Base-by-base conservation (phyloP, 495 filamentous ascomycete species). In the Hypoxylon cercidicola region DNA sequence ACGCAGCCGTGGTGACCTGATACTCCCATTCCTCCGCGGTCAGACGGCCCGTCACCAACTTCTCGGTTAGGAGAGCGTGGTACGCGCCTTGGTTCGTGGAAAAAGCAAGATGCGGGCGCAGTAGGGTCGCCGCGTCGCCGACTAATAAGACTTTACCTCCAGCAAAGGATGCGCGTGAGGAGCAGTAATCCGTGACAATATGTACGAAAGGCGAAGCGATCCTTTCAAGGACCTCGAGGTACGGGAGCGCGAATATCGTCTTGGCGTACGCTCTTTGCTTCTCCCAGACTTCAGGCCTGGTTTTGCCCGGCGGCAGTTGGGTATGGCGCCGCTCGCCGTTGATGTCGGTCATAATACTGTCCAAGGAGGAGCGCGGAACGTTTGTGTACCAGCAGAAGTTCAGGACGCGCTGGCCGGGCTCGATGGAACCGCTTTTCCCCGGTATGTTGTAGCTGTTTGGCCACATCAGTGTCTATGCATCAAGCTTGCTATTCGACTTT, bases 381-480 rank as follows among this genome's bases (percentile, higher is more conserved):
- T 84, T 85, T 49, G 67, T 73, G 64, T 85, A 85, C 75, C 81
- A 87, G 35, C 83, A 81, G 57, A 77, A 82, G 62, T 84, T 87
- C 40, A 84, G 70, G 12, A 81, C 72, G 6, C 81, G 74, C 12
- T 78, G 37, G 11, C 78, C 79, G 0, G 72, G 69, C 30, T 78
- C 66, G 8, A 81, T 67, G 5, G 74, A 72, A 13, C 80, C 79
- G 35, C 78, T 66, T 32, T 71, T 44, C 10, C 81, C 83, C 0
- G 82, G 79, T 30, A 85, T 85, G 16, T 78, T 72, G 59, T 86
- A 84, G 37, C 37, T 40, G 15, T 15, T 4, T n/a, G 15, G 12
- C 37, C 13, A 1, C 37, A 16, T 40, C 37, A 40, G 37, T 40
- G n/a, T 32, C 8, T 32, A 9, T 32, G 1, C 30, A 8, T 7